Conservation (phyloP, 495 filamentous ascomycete genomes). For the Penicillium arizonense region DNA sequence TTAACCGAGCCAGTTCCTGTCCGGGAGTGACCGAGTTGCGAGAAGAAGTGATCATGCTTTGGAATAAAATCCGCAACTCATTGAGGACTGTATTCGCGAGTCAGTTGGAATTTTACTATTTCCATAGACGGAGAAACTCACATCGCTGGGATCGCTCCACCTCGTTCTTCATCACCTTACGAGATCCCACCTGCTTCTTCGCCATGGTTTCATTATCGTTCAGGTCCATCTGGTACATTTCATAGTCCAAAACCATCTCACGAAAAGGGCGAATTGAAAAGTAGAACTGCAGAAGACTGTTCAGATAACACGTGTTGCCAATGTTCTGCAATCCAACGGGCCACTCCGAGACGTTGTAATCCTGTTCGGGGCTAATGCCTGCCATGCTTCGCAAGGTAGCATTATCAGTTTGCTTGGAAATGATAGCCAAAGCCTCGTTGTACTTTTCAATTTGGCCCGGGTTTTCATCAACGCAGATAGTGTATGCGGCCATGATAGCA, state of each 20-base stretch:
- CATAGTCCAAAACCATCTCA: slow-evolving; percentile 72
- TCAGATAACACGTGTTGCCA: slow-evolving; percentile 96
- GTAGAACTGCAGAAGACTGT: slow-evolving; percentile 94
- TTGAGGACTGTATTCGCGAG: slow-evolving; percentile 53
- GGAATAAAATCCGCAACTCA: slow-evolving; percentile 72
- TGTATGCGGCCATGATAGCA: slow-evolving; percentile 50
- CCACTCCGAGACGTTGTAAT: slow-evolving; percentile 46
- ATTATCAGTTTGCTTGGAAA: slow-evolving; percentile 50
- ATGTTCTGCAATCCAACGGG: slow-evolving; percentile 89
- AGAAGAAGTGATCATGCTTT: slow-evolving; percentile 60
- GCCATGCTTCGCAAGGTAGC: slow-evolving; percentile 37
- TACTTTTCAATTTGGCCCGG: slow-evolving; percentile 49
- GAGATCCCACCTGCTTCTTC: slow-evolving; percentile 64
- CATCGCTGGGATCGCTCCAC: slow-evolving; percentile 68
- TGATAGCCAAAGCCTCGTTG: slow-evolving; percentile 46
- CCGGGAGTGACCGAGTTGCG: slow-evolving; percentile 61
- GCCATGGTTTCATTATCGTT: slow-evolving; percentile 53
- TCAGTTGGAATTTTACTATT: neutral
- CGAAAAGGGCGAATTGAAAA: slow-evolving; percentile 84
- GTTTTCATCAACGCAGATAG: slow-evolving; percentile 47
- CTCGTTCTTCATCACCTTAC: slow-evolving; percentile 57
- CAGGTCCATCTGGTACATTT: slow-evolving; percentile 63
- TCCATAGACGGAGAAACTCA: slow-evolving; percentile 39
- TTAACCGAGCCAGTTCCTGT: slow-evolving; percentile 78
- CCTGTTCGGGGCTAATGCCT: slow-evolving; percentile 31